Conservation (phyloP, 2,329 filamentous ascomycete species). For the Cladosporium sp. region DNA sequence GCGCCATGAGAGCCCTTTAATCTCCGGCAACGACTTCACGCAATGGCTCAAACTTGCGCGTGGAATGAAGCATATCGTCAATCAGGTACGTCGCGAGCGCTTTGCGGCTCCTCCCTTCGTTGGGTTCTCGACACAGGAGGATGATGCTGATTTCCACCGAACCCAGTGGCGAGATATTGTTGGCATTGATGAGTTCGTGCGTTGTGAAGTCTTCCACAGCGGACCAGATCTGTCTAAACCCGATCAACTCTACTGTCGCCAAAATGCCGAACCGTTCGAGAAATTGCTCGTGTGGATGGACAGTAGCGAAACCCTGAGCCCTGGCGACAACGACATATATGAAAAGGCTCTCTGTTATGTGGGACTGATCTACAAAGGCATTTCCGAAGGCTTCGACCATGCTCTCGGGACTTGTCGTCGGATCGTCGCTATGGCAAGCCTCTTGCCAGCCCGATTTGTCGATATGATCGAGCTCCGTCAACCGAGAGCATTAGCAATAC, state of each 20-base stretch:
- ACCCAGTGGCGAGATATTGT: constrained; percentile 15
- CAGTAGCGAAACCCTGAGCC: constrained; percentile 19
- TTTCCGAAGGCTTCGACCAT: constrained; percentile 18
- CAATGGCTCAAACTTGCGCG: not conserved
- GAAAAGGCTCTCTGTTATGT: constrained; percentile 20
- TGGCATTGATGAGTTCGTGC: constrained; percentile 15
- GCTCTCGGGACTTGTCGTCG: constrained; percentile 20
- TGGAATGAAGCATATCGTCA: not conserved
- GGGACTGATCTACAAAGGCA: constrained; percentile 22
- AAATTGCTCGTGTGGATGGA: constrained; percentile 19
- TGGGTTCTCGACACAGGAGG: too few species aligned
- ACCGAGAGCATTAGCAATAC: constrained; percentile 22
- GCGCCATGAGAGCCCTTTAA: not conserved
- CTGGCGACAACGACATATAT: constrained; percentile 20
- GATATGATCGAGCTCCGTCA: constrained; percentile 21
- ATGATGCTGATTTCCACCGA: not conserved
- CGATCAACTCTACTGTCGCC: constrained; percentile 19
- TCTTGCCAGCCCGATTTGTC: constrained; percentile 21
- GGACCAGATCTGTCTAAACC: constrained; percentile 17
- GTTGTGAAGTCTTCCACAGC: constrained; percentile 21
- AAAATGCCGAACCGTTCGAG: constrained; percentile 22
- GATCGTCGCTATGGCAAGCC: constrained; percentile 23
- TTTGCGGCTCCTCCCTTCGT: not conserved
- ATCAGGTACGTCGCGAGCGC: not conserved
- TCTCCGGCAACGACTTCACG: not conserved